These are phyloP conservation scores for Fonsecaea erecta DNA, from an alignment of 2,329 filamentous ascomycete species.

Conservation along the genomic window DNA sequence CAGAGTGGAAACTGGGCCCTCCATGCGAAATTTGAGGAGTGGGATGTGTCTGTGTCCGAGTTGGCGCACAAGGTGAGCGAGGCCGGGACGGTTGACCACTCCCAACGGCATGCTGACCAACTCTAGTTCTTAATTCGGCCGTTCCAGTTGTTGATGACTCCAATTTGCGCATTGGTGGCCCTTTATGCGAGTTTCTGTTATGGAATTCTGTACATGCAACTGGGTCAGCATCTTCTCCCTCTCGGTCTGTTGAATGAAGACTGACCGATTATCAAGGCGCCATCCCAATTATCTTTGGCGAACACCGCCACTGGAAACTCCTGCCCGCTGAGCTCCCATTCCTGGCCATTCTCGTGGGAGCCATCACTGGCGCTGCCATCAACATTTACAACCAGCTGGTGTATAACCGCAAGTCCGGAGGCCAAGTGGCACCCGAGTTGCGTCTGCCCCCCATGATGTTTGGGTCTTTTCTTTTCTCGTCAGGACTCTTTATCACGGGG, in stretches of 20 bases:
- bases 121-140: constrained; percentile 53
- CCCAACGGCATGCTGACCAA: constrained; percentile 4
- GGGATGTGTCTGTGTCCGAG: constrained; percentile 47
- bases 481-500: constrained; percentile 64
- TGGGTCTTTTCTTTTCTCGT: constrained; percentile 54
- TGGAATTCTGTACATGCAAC: constrained; percentile 55
- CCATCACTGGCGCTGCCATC: constrained; percentile 47
- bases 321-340: constrained; percentile 56
- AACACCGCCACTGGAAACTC: constrained; percentile 52
- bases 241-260: neutral
- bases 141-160: constrained; percentile 55
- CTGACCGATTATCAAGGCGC: constrained; percentile 42
- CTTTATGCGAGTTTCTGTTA: constrained; percentile 58
- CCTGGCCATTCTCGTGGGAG: constrained; percentile 54
- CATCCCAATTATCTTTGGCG: constrained; percentile 57
- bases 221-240: constrained; percentile 38
- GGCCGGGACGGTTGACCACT: neutral
- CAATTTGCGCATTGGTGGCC: constrained; percentile 55
- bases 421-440: constrained; percentile 50
- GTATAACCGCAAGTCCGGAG: constrained; percentile 35
- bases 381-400: constrained; percentile 50
- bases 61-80: constrained; percentile 48
- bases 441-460: constrained; percentile 58
- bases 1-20: constrained; percentile 54
- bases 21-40: constrained; percentile 47